Evolutionary conservation across 768 basidiomycete genomes (phyloP), one percentile per base, ranked within the genome.

Genomic region (Russula earlei): DNA sequence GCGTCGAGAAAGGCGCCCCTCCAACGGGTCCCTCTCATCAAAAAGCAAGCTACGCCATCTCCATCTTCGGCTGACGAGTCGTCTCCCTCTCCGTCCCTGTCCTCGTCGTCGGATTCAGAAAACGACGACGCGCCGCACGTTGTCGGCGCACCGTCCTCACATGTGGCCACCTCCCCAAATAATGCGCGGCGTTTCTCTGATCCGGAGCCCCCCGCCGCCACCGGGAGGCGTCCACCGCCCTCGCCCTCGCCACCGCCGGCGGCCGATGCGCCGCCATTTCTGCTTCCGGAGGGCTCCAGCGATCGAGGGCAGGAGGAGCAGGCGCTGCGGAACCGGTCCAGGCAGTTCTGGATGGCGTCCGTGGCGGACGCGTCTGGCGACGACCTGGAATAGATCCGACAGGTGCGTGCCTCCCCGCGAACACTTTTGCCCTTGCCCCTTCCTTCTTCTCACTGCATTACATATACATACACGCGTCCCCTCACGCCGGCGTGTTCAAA

Each of bases 331-430:
- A 80, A 80, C 33, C 79, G 75, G 42, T 92, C 91, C 67, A 73
- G 84, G 53, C 83, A 84, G 67, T 91, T 92, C 65, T 92, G 90
- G 90, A 90, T 92, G 88, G 71, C 80, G 2, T 81, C 84, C 0
- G 77, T 91, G 7, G 86, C 83, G 2, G 87, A 91, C 66, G 88
- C 81, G 11, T 93, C 92, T 70, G 80, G 79, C 59, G 83, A 86
- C 44, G 91, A 92, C 67, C 72, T 92, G n/a, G 87, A 90, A 63
- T 77, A 83, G 63, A 83, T 92, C 63, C 81, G 84, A 31, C 87
- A 90, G 77, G 90, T 87, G 50, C 37, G 77, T 24, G 19, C 31
- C n/a, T n/a, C n/a, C n/a, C n/a, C n/a, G n/a, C n/a, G n/a, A n/a
- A n/a, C n/a, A n/a, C 8, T 33, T 31, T 19, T 17, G 31, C 34